Conservation (phyloP, 2,329 filamentous ascomycete genomes). For the Fusarium sp. region DNA sequence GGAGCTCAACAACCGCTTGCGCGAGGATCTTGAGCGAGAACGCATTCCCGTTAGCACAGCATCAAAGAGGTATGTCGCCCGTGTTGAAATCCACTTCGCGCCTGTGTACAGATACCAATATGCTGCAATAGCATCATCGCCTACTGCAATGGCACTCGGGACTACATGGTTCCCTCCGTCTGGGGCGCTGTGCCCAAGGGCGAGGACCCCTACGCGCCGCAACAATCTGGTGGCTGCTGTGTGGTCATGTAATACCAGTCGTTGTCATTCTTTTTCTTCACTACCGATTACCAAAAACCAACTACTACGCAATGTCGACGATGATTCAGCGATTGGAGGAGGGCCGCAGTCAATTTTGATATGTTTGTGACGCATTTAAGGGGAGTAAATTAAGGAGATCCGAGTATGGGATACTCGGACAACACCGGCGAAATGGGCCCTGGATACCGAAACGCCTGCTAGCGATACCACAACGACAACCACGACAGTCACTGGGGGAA, state of each 20-base stretch:
- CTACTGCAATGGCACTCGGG: constrained; percentile 97
- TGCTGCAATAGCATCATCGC: constrained; percentile 80
- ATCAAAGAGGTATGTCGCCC: constrained; percentile 75
- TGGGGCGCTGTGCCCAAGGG: constrained; percentile 95
- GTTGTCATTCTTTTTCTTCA: constrained; percentile 38
- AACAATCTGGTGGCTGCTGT: constrained; percentile 93
- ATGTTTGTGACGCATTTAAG: constrained; percentile 43
- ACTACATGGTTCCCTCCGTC: constrained; percentile 98
- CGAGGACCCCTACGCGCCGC: constrained; percentile 98
- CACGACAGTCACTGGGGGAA: constrained; percentile 29
- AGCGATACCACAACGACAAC: constrained; percentile 33
- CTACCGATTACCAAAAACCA: constrained; percentile 44
- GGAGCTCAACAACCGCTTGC: constrained; percentile 94
- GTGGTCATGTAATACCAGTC: constrained; percentile 79
- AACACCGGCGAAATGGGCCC: constrained; percentile 28
- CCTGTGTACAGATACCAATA: constrained; percentile 24
- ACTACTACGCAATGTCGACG: constrained; percentile 47
- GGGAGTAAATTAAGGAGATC: constrained; percentile 38
- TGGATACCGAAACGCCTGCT: constrained; percentile 40
- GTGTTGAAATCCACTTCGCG: not conserved
- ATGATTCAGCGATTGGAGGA: constrained; percentile 48
- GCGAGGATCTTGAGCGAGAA: constrained; percentile 95
- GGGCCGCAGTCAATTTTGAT: constrained; percentile 45
- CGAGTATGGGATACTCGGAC: constrained; percentile 34
- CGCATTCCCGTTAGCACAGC: constrained; percentile 96